Evolutionary conservation across 2,329 filamentous ascomycete genomes (phyloP), one percentile per base, ranked within the genome.

Genomic region (Chaetomium olivaceum): DNA sequence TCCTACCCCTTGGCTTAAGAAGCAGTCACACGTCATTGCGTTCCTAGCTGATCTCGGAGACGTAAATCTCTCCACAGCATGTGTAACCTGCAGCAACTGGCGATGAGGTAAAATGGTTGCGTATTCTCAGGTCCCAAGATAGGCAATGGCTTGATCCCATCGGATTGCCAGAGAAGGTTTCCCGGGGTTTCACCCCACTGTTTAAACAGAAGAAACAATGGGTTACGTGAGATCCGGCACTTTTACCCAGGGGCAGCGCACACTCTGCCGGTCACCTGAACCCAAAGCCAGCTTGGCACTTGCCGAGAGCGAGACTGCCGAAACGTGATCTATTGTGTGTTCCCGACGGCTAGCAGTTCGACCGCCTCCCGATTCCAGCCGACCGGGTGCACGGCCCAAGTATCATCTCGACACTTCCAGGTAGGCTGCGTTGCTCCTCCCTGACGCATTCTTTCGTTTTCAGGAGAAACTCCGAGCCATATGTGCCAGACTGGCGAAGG

Each of bases 281-380:
- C 58, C 1, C 46, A 14, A 9, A 50, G 46, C 52, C 27, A 16
- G 11, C 64, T 66, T 66, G 64, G 64, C 64, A 60, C 56, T 60
- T 62, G 60, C 55, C 29, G 48, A 59, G 7, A 43, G 21, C 12
- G 14, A n/a, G 29, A 43, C 19, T 57, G 48, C 50, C 56, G 50
- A 52, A 36, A 39, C 25, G 1, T 23, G 21, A 50, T 33, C 12
- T n/a, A 23, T 4, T 12, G 12, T 58, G 52, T 58, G 51, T 55
- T 33, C 19, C 33, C 33, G 33, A 5, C 58, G 58, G 29, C 43
- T 46, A 51, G 14, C 25, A 29, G 25, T 21, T 2, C 50, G 31
- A n/a, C 29, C 19, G 31, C 46, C 36, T 58, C 51, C 64, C 64
- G 64, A 56, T 60, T 66, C 62, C 64, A 62, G 64, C 64, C 64